A percentile compares a stretch with the other conserved stretches of the same genome.
Evolutionary conservation across 192 early-diverging fungal genomes (phyloP).

Genomic region (Backusella morwellensis): DNA sequence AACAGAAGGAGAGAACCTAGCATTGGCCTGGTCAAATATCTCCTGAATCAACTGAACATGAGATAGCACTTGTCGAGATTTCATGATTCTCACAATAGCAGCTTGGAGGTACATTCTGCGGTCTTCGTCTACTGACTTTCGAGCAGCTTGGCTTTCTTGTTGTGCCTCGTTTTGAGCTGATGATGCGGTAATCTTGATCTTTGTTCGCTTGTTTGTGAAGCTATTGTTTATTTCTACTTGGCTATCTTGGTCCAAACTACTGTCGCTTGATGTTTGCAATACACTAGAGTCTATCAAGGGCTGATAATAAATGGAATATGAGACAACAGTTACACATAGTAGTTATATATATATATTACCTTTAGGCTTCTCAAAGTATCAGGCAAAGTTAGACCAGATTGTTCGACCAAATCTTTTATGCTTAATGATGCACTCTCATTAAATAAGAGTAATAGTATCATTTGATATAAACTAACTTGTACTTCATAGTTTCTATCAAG

Average conservation of each 20-base stretch:
- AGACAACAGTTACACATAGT: background rate
- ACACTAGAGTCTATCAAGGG: constrained; percentile 54
- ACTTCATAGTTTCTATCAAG: constrained; percentile 80
- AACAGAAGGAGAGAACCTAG: constrained; percentile 69
- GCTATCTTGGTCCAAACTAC: constrained; percentile 30
- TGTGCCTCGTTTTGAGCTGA: constrained; percentile 54
- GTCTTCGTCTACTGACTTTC: constrained; percentile 75
- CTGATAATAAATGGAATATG: constrained; percentile 23
- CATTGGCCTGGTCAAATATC: constrained; percentile 68
- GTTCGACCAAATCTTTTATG: constrained; percentile 53
- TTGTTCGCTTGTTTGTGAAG: constrained; percentile 66
- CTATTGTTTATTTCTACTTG: constrained; percentile 27
- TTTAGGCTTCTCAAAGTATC: constrained; percentile 65
- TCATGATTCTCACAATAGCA: constrained; percentile 88
- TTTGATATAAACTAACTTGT: constrained; percentile 68
- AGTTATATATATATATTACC: constrained; percentile 28
- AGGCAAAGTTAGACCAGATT: constrained; percentile 47
- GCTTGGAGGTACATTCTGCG: constrained; percentile 76
- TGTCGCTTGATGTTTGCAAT: constrained; percentile 22
- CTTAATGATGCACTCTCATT: constrained; percentile 50
- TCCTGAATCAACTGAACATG: constrained; percentile 75
- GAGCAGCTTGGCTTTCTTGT: constrained; percentile 57
- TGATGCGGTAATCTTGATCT: constrained; percentile 68
- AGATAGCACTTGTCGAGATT: constrained; percentile 62
- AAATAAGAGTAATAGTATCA: constrained; percentile 65